phyloP scores from a whole-genome alignment of 2,329 filamentous ascomycete genomes.

The Grosmannia penicillata region DNA sequence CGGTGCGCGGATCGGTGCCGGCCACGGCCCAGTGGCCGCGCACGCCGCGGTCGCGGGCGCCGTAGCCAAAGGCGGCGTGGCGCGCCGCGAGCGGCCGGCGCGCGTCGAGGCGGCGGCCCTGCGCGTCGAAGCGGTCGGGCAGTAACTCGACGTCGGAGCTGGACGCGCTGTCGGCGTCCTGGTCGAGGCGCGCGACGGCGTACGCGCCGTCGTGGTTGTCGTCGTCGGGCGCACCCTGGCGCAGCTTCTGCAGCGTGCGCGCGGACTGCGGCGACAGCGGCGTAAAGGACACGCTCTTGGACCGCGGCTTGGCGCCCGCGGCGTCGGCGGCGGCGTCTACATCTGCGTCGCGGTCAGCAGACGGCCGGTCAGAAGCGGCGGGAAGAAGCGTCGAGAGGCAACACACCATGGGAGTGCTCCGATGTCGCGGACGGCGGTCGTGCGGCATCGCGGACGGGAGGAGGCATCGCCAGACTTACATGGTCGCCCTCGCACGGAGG shows the following conservation, averaged over 20 bases:
- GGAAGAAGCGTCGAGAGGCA: too few relatives aligned
- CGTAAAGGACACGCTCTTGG: too few relatives aligned
- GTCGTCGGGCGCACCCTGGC: conserved; percentile 16
- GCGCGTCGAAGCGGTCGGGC: conserved; percentile 30
- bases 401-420: conserved; percentile 9
- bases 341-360: too few relatives aligned
- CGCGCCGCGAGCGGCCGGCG: conserved; percentile 16
- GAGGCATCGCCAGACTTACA: conserved; percentile 10
- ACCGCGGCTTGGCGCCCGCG: too few relatives aligned
- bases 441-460: conserved; percentile 1
- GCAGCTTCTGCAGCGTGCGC: conserved; percentile 27
- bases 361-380: too few relatives aligned
- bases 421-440: background rate
- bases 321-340: too few relatives aligned
- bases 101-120: conserved; percentile 25
- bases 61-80: conserved; percentile 27
- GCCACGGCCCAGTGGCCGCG: conserved; percentile 29
- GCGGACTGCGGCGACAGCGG: conserved; percentile 35
- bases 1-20: conserved; percentile 25
- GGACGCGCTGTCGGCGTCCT: too few relatives aligned
- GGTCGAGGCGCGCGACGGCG: conserved; percentile 8
- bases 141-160: conserved; percentile 30
- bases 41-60: conserved; percentile 14
- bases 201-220: background rate
- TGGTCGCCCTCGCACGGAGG: conserved; percentile 6